Evolutionary conservation across 345 rosid species (phyloP).

Genomic region (Eucalyptus microcorys): DNA sequence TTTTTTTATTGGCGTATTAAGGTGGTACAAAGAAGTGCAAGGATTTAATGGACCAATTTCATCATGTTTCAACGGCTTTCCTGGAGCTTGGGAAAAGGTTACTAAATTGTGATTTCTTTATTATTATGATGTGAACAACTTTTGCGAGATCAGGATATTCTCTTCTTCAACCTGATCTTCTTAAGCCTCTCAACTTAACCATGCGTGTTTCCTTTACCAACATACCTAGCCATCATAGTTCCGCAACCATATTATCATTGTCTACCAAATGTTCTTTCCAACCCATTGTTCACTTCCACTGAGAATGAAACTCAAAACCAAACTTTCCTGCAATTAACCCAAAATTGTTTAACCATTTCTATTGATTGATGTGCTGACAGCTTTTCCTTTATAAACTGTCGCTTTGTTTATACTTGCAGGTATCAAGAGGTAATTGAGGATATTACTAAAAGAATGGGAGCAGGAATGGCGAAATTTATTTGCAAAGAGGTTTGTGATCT

Average conservation of each 20-base stretch:
- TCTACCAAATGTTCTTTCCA: neutral
- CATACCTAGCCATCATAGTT: neutral
- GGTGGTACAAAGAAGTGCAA: slow-evolving; percentile 83
- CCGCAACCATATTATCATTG: neutral
- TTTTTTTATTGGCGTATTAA: slow-evolving; percentile 1
- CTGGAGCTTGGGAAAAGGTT: slow-evolving; percentile 74
- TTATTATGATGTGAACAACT: neutral
- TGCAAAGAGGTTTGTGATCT: slow-evolving; percentile 66
- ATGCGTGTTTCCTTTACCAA: neutral
- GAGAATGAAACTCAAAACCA: neutral
- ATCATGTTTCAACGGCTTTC: slow-evolving; percentile 70
- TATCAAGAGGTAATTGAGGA: slow-evolving; percentile 82
- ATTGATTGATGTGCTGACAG: neutral
- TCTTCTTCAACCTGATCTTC: neutral
- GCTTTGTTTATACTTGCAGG: slow-evolving; percentile 17
- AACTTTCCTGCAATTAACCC: neutral
- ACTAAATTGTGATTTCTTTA: neutral
- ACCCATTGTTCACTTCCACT: neutral
- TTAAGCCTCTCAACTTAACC: neutral
- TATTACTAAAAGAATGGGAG: slow-evolving; percentile 75
- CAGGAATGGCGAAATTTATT: slow-evolving; percentile 92
- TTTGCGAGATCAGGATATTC: neutral
- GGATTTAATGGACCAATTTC: slow-evolving; percentile 89
- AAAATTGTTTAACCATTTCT: no score
- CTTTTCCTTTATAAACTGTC: neutral